phyloP scores from a whole-genome alignment of 768 basidiomycete species.

The Mycena filopes region DNA sequence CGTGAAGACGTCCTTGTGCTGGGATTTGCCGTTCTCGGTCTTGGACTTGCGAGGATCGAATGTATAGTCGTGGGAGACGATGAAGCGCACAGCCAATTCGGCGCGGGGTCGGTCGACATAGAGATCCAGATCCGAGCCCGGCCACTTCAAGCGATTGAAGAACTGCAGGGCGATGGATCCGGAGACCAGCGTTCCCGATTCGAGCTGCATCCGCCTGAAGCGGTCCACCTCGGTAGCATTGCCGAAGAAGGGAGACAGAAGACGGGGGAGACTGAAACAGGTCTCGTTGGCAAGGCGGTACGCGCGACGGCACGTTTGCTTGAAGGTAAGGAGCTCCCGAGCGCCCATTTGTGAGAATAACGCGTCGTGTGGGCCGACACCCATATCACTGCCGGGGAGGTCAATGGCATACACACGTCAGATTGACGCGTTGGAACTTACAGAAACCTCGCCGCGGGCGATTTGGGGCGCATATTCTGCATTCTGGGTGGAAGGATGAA shows the following conservation, averaged over 20 bases:
- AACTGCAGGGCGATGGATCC: constrained; percentile 38
- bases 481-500: too few species aligned
- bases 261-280: constrained; percentile 7
- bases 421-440: not conserved
- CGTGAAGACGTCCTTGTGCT: constrained; percentile 1
- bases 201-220: constrained; percentile 38
- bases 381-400: not conserved
- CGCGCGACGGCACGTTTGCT: constrained; percentile 1
- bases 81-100: constrained; percentile 18
- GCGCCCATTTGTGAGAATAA: constrained; percentile 6
- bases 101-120: constrained; percentile 51
- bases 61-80: constrained; percentile 35
- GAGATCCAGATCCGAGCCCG: constrained; percentile 62
- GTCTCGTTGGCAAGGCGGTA: not conserved
- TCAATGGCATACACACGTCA: too few species aligned
- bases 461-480: too few species aligned
- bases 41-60: constrained; percentile 30
- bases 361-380: constrained; percentile 16
- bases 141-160: constrained; percentile 55
- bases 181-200: not conserved
- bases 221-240: constrained; percentile 25
- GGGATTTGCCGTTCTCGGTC: not conserved
- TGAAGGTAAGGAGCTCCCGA: not conserved
- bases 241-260: constrained; percentile 13
- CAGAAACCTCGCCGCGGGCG: too few species aligned